Evolutionary conservation across 192 early-diverging fungal species (phyloP), one percentile per base, ranked within the genome.

Genomic region (Lobosporangium transversale): DNA sequence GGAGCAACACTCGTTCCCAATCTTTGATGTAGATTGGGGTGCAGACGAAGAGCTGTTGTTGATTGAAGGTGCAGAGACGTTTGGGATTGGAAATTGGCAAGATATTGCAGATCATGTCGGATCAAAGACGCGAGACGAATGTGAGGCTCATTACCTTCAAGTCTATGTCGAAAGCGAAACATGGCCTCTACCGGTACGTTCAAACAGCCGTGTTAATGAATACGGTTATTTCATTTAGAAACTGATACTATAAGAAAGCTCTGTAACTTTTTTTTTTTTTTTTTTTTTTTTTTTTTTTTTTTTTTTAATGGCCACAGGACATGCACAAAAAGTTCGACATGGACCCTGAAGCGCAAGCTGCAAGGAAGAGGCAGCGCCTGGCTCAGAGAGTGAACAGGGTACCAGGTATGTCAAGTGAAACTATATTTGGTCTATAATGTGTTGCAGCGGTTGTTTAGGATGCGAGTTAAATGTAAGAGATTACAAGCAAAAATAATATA

Each of bases 21-120:
- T 99, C 40, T 97, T 95, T 68, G 89, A 92, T 18, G 82, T 85
- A 20, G 89, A 94, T 57, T 99, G 98, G 98, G 91, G 89, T 44
- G 98, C 95, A 5, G 94, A 98, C 52, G 98, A 99, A 65, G 98
- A 99, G 83, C 83, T 98, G 48, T 66, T 95, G 58, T 83, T 99
- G 62, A 93, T 98, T 42, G 95, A 98, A 58, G 94, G 91, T 7
- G 84, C 94, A 47, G 92, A 95, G 78, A 87, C 92, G 70, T 94
- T 89, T 80, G 98, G 98, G 23, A 88, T 98, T 58, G 98, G 98
- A 33, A 98, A 98, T 82, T 99, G 96, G 96, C 92, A 93, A 68
- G 94, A 95, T 49, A 92, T 97, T 32, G 91, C 95, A 0, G 94
- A 95, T 53, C 93, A 96, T 63, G 92, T 98, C 26, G 94, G 95